Base-by-base conservation (phyloP, 352 stramenopile species). In the Pythium angustatum region DNA sequence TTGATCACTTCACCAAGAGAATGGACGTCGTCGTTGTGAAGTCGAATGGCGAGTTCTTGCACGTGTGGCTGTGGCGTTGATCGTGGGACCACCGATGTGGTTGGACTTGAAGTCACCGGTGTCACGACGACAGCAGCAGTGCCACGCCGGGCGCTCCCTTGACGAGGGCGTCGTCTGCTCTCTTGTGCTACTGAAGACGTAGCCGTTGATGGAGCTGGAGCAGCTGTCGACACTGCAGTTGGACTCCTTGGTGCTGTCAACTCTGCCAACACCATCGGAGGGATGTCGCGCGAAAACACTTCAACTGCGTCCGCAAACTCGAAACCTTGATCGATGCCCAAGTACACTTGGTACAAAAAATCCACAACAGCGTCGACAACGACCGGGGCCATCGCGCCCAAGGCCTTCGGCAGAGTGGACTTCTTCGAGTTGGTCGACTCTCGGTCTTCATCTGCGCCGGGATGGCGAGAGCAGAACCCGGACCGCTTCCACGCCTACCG, bases 11-110 rank as follows among this genome's bases (percentile, higher is more conserved):
- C 84, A 26, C 76, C 78, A 31, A 94, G 63, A 19, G 84, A 81
- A 58, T 94, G 83, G 10, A 94, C 79, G 44, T 94, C 87, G 49
- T 96, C 87, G 61, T 93, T 94, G 56, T 96, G 87, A 19, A 96
- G 70, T n/a, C 85, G 83, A 55, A 94, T 78, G 15, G 59, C 64
- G 36, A 91, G 27, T 48, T 59, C 10, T n/a, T 57, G 36, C 12
- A 38, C 7, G 12, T 87, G 26, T 70, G 68, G 11, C 64, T 70
- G 52, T 52, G 24, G n/a, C n/a, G n/a, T n/a, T n/a, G n/a, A n/a
- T n/a, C n/a, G n/a, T n/a, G n/a, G n/a, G n/a, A n/a, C n/a, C n/a
- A n/a, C n/a, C n/a, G n/a, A 15, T 19, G 38, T 51, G 12, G 27
- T 21, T 33, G 54, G 8, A 36, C 6, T 47, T 3, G 31, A 10